Conservation (phyloP, 768 basidiomycete genomes). For the Lactarius deliciosus region DNA sequence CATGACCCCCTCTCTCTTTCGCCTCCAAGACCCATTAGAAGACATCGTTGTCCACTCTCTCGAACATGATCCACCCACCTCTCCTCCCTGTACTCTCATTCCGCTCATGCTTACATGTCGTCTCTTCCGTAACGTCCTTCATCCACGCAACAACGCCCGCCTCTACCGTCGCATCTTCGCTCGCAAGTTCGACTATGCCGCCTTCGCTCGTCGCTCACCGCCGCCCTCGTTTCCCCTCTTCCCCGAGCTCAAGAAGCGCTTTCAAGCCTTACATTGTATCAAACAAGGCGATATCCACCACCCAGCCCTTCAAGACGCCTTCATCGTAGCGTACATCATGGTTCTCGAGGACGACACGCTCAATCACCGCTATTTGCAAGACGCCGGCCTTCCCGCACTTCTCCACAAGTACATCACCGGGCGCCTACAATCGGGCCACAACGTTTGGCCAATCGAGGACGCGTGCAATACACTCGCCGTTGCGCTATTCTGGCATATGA, state of each 20-base stretch:
- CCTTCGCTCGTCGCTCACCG: slow-evolving; percentile 51
- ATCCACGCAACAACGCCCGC: slow-evolving; percentile 53
- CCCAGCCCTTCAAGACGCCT: slow-evolving; percentile 11
- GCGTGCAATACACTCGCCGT: slow-evolving; percentile 25
- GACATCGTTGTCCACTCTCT: slow-evolving; percentile 67
- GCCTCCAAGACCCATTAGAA: slow-evolving; percentile 65
- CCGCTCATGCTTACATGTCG: slow-evolving; percentile 55
- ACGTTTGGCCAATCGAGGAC: slow-evolving; percentile 26
- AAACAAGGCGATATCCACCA: slow-evolving; percentile 12
- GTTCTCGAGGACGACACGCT: slow-evolving; percentile 26
- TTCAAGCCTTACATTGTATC: slow-evolving; percentile 21
- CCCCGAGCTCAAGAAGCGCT: slow-evolving; percentile 31
- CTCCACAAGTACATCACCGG: slow-evolving; percentile 17
- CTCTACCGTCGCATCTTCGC: slow-evolving; percentile 72
- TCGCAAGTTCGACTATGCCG: slow-evolving; percentile 61
- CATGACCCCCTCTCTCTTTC: slow-evolving; percentile 23
- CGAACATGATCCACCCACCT: slow-evolving; percentile 47
- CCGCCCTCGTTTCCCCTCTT: slow-evolving; percentile 46
- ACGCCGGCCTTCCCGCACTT: slow-evolving; percentile 18
- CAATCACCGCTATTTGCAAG: slow-evolving; percentile 20
- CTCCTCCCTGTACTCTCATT: slow-evolving; percentile 52
- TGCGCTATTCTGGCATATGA: slow-evolving; percentile 30
- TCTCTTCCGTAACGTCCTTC: slow-evolving; percentile 49
- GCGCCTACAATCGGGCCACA: slow-evolving; percentile 16
- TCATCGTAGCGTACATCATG: slow-evolving; percentile 27